These are phyloP conservation scores for Coniochaeta ligniaria DNA, from an alignment of 2,329 filamentous ascomycete genomes.

Conservation along the genomic window DNA sequence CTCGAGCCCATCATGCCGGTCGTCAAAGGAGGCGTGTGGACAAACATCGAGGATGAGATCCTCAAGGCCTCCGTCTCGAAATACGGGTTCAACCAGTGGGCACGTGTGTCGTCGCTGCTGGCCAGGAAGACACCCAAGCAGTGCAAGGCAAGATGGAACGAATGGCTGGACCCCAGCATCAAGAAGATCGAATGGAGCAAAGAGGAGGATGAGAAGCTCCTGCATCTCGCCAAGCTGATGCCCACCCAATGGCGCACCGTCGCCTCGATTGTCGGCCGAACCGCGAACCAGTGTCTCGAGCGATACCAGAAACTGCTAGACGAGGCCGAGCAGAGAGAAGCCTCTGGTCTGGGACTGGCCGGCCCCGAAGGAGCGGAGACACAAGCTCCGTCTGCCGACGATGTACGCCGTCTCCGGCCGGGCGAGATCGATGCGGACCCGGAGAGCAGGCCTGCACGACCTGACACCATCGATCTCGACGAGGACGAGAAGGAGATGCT, in stretches of 20 bases:
- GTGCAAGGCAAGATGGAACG: conserved; percentile 96
- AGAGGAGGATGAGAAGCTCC: conserved; percentile 94
- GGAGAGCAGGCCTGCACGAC: conserved; percentile 89
- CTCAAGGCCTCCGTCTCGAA: conserved; percentile 93
- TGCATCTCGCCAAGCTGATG: conserved; percentile 97
- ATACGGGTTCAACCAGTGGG: conserved; percentile 96
- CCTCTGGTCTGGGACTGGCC: conserved; percentile 70
- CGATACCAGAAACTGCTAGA: conserved; percentile 95
- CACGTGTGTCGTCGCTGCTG: conserved; percentile 91
- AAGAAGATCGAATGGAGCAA: conserved; percentile 99
- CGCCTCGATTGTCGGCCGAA: conserved; percentile 90
- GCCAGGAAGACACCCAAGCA: conserved; percentile 98
- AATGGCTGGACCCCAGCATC: conserved; percentile 97
- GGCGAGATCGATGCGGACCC: conserved; percentile 97
- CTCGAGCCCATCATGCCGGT: conserved; percentile 50
- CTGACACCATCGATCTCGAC: conserved; percentile 95
- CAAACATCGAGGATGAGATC: conserved; percentile 85
- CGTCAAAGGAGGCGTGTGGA: conserved; percentile 70
- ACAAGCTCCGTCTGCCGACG: conserved; percentile 81
- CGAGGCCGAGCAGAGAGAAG: conserved; percentile 86
- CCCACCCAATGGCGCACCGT: conserved; percentile 99
- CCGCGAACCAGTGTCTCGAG: conserved; percentile 93
- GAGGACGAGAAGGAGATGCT: conserved; percentile 99
- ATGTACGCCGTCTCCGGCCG: conserved; percentile 80
- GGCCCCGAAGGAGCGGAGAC: conserved; percentile 84